phyloP scores from a whole-genome alignment of 2,329 filamentous ascomycete species.

The Thermoascus crustaceus region DNA sequence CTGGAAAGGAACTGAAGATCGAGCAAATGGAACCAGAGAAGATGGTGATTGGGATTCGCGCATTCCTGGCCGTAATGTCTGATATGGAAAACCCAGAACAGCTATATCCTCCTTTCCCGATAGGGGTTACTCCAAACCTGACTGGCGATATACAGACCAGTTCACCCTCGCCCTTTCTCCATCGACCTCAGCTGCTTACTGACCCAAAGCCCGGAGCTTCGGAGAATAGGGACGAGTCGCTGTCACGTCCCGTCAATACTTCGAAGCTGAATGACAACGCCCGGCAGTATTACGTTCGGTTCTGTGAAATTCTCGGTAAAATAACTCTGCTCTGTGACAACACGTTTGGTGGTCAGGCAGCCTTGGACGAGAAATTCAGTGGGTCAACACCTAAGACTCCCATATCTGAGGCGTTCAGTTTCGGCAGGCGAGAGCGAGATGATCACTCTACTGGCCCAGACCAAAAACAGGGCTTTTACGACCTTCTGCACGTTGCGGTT shows the following conservation, averaged over 20 bases:
- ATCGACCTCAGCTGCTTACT: slow-evolving; percentile 29
- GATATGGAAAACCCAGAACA: slow-evolving; percentile 81
- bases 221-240: slow-evolving; percentile 23
- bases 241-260: slow-evolving; percentile 48
- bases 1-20: slow-evolving; percentile 69
- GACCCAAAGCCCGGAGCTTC: slow-evolving; percentile 23
- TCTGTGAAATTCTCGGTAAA: slow-evolving; percentile 91
- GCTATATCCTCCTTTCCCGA: slow-evolving; percentile 74
- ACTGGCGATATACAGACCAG: slow-evolving; percentile 30
- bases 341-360: slow-evolving; percentile 91
- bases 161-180: slow-evolving; percentile 26
- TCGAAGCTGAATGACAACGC: slow-evolving; percentile 63
- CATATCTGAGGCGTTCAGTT: slow-evolving; percentile 88
- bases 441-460: slow-evolving; percentile 66
- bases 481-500: slow-evolving; percentile 88
- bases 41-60: slow-evolving; percentile 93
- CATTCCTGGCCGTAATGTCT: slow-evolving; percentile 86
- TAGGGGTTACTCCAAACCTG: slow-evolving; percentile 41
- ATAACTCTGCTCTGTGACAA: slow-evolving; percentile 96
- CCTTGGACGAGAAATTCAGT: slow-evolving; percentile 88
- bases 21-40: slow-evolving; percentile 93
- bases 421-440: slow-evolving; percentile 75
- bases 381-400: slow-evolving; percentile 86
- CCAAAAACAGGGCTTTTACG: slow-evolving; percentile 90
- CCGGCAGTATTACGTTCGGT: slow-evolving; percentile 77